Evolutionary conservation across 2,329 filamentous ascomycete genomes (phyloP).

Genomic region (Apiospora pterosperma): DNA sequence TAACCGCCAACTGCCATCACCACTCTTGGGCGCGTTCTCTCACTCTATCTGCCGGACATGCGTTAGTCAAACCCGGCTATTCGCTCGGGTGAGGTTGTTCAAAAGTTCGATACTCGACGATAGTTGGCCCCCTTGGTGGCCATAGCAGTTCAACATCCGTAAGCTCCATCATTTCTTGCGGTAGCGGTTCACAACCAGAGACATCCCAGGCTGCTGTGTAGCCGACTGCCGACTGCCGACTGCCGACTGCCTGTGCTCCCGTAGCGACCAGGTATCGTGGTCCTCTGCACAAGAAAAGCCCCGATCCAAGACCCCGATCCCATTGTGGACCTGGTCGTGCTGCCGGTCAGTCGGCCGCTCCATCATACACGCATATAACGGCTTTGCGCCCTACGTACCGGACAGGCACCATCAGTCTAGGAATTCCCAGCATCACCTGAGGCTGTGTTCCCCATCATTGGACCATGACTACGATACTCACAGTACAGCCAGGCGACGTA

Average conservation of each 20-base stretch:
- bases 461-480: conserved; percentile 42
- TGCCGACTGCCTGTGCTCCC: background rate
- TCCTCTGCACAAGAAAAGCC: background rate
- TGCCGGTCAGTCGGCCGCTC: background rate
- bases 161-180: background rate
- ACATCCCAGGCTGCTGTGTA: background rate
- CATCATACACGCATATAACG: background rate
- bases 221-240: too few species aligned
- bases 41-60: conserved; percentile 3
- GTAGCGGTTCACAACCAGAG: background rate
- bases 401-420: background rate
- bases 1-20: background rate
- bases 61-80: background rate
- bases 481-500: conserved; percentile 35
- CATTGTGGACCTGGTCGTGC: background rate
- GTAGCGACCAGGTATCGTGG: background rate
- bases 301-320: background rate
- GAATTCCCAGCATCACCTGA: background rate
- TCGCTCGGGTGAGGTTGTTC: background rate
- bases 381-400: background rate
- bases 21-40: background rate
- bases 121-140: background rate
- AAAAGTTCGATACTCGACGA: background rate
- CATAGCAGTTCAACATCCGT: background rate
- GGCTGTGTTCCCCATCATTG: conserved; percentile 21